A percentile compares a stretch with the other conserved stretches of the same genome.
Conservation (phyloP, 352 stramenopile genomes). For the Sclerospora graminicola region DNA sequence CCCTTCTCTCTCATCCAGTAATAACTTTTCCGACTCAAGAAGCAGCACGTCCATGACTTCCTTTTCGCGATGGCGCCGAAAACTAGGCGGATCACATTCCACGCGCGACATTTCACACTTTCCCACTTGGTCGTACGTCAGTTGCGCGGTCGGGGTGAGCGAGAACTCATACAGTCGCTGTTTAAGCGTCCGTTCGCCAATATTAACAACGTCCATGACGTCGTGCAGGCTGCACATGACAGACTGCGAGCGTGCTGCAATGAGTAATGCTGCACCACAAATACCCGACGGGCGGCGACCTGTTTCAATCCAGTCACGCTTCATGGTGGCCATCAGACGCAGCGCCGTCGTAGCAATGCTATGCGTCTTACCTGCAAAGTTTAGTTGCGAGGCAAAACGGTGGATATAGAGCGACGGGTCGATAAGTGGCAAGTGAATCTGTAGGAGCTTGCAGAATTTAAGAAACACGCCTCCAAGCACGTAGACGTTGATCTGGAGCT, state of each 20-base stretch:
- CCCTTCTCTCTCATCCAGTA: slow-evolving; percentile 30
- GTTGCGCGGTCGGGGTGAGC: slow-evolving; percentile 86
- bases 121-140: slow-evolving; percentile 95
- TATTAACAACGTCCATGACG: slow-evolving; percentile 90
- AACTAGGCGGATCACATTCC: slow-evolving; percentile 84
- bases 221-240: slow-evolving; percentile 82
- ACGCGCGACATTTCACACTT: slow-evolving; percentile 81
- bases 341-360: slow-evolving; percentile 93
- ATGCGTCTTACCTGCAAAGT: slow-evolving; percentile 91
- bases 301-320: slow-evolving; percentile 98
- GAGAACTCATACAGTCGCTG: slow-evolving; percentile 97
- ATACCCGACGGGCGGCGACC: slow-evolving; percentile 94
- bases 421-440: slow-evolving; percentile 96
- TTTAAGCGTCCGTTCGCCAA: slow-evolving; percentile 94
- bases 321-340: slow-evolving; percentile 94
- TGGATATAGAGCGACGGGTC: slow-evolving; percentile 98
- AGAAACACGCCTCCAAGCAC: slow-evolving; percentile 80
- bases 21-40: slow-evolving; percentile 67
- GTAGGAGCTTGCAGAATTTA: slow-evolving; percentile 89
- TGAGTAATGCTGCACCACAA: slow-evolving; percentile 94
- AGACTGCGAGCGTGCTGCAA: slow-evolving; percentile 93
- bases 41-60: slow-evolving; percentile 88
- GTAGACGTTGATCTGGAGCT: slow-evolving; percentile 93
- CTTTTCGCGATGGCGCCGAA: slow-evolving; percentile 78
- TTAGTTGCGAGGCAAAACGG: slow-evolving; percentile 96